Evolutionary conservation across 441 rosid species (phyloP).

Genomic region (Euphorbia celastroides): DNA sequence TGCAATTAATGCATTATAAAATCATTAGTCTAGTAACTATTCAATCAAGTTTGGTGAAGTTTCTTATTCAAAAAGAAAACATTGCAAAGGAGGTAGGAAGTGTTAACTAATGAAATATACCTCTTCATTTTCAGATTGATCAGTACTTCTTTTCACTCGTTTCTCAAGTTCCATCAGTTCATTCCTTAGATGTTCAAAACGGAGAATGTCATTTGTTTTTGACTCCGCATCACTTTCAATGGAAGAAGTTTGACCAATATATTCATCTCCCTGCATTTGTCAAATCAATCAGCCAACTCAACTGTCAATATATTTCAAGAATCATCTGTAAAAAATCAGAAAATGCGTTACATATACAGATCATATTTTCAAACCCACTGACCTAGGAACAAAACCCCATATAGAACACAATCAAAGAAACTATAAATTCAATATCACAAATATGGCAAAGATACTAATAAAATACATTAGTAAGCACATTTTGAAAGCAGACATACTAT

Average conservation of each 20-base stretch:
- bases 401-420: constrained; percentile 1
- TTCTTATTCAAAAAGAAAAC: background rate
- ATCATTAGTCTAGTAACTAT: background rate
- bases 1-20: background rate
- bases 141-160: constrained; percentile 74
- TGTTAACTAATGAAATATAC: constrained; percentile 27
- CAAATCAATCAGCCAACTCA: constrained; percentile 13
- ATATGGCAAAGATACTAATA: constrained; percentile 2
- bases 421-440: background rate
- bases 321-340: background rate
- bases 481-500: constrained; percentile 33
- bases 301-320: constrained; percentile 10
- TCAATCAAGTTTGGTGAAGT: background rate
- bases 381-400: background rate
- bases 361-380: background rate
- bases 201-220: constrained; percentile 61
- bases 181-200: constrained; percentile 77
- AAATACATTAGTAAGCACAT: constrained; percentile 14
- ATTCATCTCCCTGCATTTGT: constrained; percentile 53
- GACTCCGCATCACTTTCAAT: constrained; percentile 32
- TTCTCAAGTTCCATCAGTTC: constrained; percentile 93
- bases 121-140: constrained; percentile 61
- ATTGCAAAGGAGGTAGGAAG: background rate
- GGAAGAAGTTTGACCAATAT: constrained; percentile 26
- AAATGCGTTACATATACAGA: background rate